Evolutionary conservation across 2,329 filamentous ascomycete species (phyloP), one percentile per base, ranked within the genome.

Genomic region (Apiospora saccharicola): DNA sequence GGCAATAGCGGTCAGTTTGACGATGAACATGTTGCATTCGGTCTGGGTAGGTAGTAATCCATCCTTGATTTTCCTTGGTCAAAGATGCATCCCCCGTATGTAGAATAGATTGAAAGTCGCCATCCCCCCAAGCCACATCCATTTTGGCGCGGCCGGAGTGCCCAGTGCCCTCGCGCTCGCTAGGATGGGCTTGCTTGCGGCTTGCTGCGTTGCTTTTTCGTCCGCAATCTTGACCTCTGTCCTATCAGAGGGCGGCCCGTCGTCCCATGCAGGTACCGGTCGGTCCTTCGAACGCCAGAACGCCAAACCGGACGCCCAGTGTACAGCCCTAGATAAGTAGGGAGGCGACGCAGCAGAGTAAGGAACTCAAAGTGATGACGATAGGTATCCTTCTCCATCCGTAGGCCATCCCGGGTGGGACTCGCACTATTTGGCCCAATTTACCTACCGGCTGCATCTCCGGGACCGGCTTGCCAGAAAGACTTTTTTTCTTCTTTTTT

Each of bases 371-470:
- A 61, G 53, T 64, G 57, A 64, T 64, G 57, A 64, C 57, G 57
- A 64, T 64, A 64, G 57, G 41, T 64, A 64, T 64, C 57, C 8
- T 64, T 37, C 57, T 64, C 57, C 57, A 64, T 64, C 57, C 57
- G 34, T 64, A 64, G 34, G 30, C 57, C 57, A 64, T 41, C 10
- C 57, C 57, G 57, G n/a, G 57, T 41, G 57, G 34, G 19, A 6
- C 13, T 37, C 16, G 34, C 53, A 61, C 53, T 61, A 61, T 37
- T 61, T 37, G 53, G 16, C 53, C 53, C 53, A 61, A 61, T 61
- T 61, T 61, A 61, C 53, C 53, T 61, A 61, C 30, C 53, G 53
- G 53, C 53, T 61, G 53, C 53, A 61, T 61, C 53, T 61, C 53
- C 53, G 53, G 53, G 7, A 37, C 26, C 26, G 4, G 26, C 26